Evolutionary conservation across 1,139 yeast genomes (phyloP), one percentile per base, ranked within the genome.

Genomic region (Magnusiomyces suaveolens): DNA sequence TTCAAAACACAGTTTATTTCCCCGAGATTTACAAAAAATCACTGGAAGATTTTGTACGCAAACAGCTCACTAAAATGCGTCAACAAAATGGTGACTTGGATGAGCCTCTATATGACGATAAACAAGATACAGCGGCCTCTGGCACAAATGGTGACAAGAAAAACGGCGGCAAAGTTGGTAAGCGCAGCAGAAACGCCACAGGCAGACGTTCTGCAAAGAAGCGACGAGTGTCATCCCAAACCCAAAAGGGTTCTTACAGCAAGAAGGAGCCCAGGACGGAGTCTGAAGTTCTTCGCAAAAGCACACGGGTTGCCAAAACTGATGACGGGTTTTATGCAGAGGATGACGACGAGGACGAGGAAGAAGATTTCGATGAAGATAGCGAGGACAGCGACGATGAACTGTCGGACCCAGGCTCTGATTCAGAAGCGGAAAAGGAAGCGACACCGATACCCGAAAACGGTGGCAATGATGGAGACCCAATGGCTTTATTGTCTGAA

Each of bases 1-100:
- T 58, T 62, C 63, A 64, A 58, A 52, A 56, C 1, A 76, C 71
- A 16, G 73, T 78, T 2, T 83, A 74, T 62, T 75, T 84, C 38
- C 75, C 81, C 0, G 81, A 77, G 23, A 63, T 58, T 0, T 59
- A 66, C 2, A 46, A 60, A 3, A 63, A 64, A 51, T 63, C 62
- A 43, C 52, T 70, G 18, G 61, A 60, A 44, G 59, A 61, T 18
- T 51, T 33, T 44, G 25, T 55, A 14, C 46, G 48, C 16, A 51
- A 53, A 32, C 29, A 50, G 36, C 43, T 55, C 43, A 41, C 38
- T 20, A 55, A 54, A 43, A 55, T 46, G 53, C 54, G 47, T 14
- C 61, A 49, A 54, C 58, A 52, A 49, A 43, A 51, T 20, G 50
- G 48, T n/a, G 49, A 26, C 14, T 4, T 25, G 24, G 41, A 36